Conservation (phyloP, 352 stramenopile species). For the Paralagenidium karlingii region DNA sequence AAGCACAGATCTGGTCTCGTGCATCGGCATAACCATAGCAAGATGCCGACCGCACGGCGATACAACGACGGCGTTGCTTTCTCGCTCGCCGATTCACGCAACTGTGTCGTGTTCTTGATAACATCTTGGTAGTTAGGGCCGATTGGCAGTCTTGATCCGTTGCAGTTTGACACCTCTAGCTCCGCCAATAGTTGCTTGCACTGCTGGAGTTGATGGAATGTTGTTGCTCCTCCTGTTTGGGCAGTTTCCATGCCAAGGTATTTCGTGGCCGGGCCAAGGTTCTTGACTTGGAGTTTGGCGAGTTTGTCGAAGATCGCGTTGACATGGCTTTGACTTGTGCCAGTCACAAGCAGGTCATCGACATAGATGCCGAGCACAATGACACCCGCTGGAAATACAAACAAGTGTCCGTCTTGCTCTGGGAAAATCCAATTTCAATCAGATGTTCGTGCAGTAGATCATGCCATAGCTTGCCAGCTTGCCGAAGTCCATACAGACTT, state of each 20-base stretch:
- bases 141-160: no score
- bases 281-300: constrained; percentile 9
- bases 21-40: no score
- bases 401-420: constrained; percentile 13
- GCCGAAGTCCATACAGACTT: constrained; percentile 16
- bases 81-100: no score
- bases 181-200: no score
- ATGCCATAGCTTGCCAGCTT: constrained; percentile 15
- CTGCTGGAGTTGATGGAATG: no score
- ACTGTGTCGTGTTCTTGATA: no score
- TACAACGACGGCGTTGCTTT: no score
- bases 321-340: background rate
- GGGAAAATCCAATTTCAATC: constrained; percentile 4
- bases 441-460: constrained; percentile 9
- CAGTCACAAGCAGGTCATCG: constrained; percentile 16
- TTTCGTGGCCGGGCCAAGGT: constrained; percentile 7
- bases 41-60: no score
- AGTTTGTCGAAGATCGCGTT: constrained; percentile 9
- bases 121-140: no score
- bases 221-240: background rate
- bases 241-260: constrained; percentile 13
- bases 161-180: no score
- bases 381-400: no score
- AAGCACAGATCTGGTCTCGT: no score
- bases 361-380: constrained; percentile 12